Evolutionary conservation across 805 yeast genomes (phyloP).

Genomic region (Metschnikowia borealis): DNA sequence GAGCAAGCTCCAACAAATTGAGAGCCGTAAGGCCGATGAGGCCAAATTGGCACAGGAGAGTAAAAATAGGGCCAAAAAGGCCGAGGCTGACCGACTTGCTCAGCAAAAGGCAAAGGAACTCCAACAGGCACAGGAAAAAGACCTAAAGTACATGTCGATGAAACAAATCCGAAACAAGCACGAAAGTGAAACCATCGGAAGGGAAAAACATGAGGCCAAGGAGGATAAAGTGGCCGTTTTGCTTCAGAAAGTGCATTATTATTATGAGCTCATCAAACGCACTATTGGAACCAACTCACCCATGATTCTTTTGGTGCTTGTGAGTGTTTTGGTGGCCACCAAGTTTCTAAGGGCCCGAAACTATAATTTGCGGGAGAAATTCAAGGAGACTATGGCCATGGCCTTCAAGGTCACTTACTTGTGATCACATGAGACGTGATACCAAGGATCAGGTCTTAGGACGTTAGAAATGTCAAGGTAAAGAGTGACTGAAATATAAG

Average conservation of each 20-base stretch:
- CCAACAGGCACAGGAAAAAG: constrained; percentile 19
- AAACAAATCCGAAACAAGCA: constrained; percentile 25
- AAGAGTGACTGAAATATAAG: neutral
- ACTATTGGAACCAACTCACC: constrained; percentile 29
- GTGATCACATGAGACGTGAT: neutral
- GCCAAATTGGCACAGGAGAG: constrained; percentile 6
- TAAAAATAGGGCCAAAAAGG: constrained; percentile 14
- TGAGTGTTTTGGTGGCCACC: constrained; percentile 20
- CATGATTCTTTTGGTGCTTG: constrained; percentile 22
- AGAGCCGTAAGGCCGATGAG: constrained; percentile 8
- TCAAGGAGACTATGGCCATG: constrained; percentile 38
- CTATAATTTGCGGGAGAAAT: constrained; percentile 26
- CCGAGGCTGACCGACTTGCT: constrained; percentile 19
- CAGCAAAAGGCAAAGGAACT: constrained; percentile 15
- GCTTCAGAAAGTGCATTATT: constrained; percentile 3
- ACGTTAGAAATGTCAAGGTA: neutral
- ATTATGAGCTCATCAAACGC: constrained; percentile 16
- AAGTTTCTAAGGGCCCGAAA: constrained; percentile 22
- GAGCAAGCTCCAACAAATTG: constrained; percentile 13
- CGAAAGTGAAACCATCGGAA: neutral
- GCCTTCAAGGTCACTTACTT: constrained; percentile 43
- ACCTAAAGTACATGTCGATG: constrained; percentile 28
- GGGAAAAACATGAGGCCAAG: neutral
- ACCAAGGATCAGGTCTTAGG: no score
- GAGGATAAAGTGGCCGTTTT: neutral